Evolutionary conservation across 305 asterid species (phyloP).

Genomic region (Nicotiana rustica): DNA sequence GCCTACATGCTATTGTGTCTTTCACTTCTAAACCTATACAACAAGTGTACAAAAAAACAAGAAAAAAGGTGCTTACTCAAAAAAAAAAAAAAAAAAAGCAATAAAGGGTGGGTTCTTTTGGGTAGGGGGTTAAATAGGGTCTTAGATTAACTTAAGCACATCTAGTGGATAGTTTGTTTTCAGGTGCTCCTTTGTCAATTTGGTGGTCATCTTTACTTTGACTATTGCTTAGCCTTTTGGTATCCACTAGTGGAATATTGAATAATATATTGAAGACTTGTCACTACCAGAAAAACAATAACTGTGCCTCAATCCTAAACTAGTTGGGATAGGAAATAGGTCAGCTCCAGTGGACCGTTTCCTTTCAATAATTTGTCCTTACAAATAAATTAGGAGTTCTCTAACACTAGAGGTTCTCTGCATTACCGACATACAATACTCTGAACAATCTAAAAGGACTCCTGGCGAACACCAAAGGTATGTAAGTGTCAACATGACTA

Average conservation of each 20-base stretch:
- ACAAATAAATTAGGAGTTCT: background rate
- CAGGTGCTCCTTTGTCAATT: background rate
- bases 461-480: background rate
- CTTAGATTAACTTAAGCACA: background rate
- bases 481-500: conserved; percentile 17
- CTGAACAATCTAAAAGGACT: background rate
- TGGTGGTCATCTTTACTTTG: background rate
- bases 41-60: too few relatives aligned
- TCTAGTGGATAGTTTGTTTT: conserved; percentile 18
- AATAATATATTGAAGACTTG: background rate
- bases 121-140: background rate
- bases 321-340: conserved; percentile 12
- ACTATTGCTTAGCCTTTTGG: background rate
- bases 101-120: background rate
- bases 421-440: conserved; percentile 21
- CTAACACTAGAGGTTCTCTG: background rate
- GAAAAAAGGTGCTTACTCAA: too few relatives aligned
- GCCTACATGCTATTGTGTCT: conserved; percentile 3
- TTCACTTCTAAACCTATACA: background rate
- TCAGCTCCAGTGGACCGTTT: background rate
- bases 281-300: background rate
- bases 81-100: background rate
- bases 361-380: background rate
- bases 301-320: background rate
- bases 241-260: background rate